Base-by-base conservation (phyloP, 2,329 filamentous ascomycete species). In the Zasmidium cellare region DNA sequence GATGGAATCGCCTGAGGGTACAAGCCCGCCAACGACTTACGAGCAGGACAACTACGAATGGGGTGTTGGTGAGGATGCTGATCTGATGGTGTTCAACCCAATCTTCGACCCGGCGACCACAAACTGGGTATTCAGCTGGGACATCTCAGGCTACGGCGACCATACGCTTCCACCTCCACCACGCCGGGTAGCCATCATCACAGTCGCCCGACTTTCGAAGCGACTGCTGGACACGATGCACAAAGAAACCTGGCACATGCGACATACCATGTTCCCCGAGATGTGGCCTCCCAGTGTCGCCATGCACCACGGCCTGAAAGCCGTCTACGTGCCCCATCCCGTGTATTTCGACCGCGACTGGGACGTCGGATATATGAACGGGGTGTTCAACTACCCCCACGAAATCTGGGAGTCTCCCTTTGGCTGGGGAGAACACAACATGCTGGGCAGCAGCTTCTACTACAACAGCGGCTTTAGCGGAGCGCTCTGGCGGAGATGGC, bases 311-410 rank as follows among this genome's bases (percentile, higher is more conserved):
- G 89, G 90, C 5, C 79, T 92, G 50, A 93, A 93, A 75, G 86
- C 88, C 3, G 87, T 91, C 3, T 90, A 87, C 68, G 88, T 86
- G 11, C 90, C 90, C 11, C 89, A 92, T 72, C 89, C 90, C 1
- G 84, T 92, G 48, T 92, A 87, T 73, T 90, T 91, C 68, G 89
- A 93, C 73, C 84, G 89, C 60, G 83, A 88, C 51, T 92, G 88
- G 88, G 76, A 78, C 18, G 69, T 79, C 16, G 74, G 76, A 53
- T 71, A 74, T 55, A 75, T 80, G 67, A 74, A 80, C 57, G 71
- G 75, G 59, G 74, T 76, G 22, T 80, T 80, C 74, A 82, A 82
- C 69, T 75, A 77, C 59, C 79, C 79, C 3, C 70, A 71, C 19
- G 74, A 76, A 57, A 73, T 74, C 2, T 75, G 73, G 41, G 77